Evolutionary conservation across 2,329 filamentous ascomycete genomes (phyloP).

Genomic region (Sclerotinia glacialis): DNA sequence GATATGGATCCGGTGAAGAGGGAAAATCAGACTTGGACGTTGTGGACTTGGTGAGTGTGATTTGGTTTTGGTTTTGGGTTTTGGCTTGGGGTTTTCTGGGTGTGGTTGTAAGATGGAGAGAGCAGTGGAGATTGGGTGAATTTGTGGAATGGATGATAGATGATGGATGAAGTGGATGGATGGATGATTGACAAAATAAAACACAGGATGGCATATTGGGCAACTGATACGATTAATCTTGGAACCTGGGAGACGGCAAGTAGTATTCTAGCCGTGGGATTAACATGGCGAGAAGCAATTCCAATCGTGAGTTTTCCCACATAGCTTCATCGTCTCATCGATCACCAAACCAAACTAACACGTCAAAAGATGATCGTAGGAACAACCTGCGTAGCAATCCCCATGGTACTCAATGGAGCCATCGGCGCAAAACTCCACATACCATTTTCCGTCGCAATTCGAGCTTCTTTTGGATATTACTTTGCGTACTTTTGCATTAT

Average conservation of each 20-base stretch:
- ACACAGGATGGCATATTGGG: slow-evolving; percentile 42
- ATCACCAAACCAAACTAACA: slow-evolving; percentile 17
- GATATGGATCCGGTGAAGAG: slow-evolving; percentile 39
- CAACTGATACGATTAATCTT: slow-evolving; percentile 43
- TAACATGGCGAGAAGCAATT: slow-evolving; percentile 55
- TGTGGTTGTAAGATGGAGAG: not conserved
- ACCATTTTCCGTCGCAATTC: slow-evolving; percentile 47
- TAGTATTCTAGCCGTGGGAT: slow-evolving; percentile 49
- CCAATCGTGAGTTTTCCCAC: slow-evolving; percentile 37
- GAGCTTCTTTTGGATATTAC: slow-evolving; percentile 48
- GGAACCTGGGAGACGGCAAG: slow-evolving; percentile 53
- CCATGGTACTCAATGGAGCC: slow-evolving; percentile 49
- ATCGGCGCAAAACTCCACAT: slow-evolving; percentile 48
- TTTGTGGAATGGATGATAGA: not conserved
- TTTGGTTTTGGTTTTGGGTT: not conserved
- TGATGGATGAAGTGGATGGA: too few relatives aligned
- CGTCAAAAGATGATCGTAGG: slow-evolving; percentile 53
- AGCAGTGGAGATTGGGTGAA: not conserved
- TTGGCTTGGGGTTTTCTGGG: not conserved
- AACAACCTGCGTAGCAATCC: slow-evolving; percentile 56
- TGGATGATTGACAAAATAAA: not conserved
- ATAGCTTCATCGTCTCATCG: not conserved
- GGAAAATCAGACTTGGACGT: slow-evolving; percentile 38
- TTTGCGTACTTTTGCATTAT: slow-evolving; percentile 44
- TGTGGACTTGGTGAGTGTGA: slow-evolving; percentile 39